These are phyloP conservation scores for Pichia sp. DNA, from an alignment of 1,139 yeast species.

Conservation along the genomic window DNA sequence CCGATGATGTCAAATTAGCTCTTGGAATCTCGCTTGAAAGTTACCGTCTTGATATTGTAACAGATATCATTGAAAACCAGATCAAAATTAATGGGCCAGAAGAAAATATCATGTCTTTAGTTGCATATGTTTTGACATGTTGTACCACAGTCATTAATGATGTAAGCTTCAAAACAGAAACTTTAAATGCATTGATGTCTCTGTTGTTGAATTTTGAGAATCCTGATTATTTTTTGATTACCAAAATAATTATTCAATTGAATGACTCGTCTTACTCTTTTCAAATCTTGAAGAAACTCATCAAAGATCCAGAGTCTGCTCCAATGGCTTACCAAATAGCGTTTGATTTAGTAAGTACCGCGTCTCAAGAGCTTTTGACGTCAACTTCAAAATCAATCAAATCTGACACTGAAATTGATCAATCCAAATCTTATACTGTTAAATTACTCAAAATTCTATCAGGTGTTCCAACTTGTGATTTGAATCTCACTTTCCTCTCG, in stretches of 20 bases:
- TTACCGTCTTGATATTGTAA: constrained; percentile 75
- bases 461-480: constrained; percentile 93
- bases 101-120: constrained; percentile 45
- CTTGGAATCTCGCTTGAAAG: constrained; percentile 89
- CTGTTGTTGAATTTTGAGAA: constrained; percentile 48
- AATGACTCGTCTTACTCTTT: constrained; percentile 69
- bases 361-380: constrained; percentile 84
- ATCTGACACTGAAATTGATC: constrained; percentile 33
- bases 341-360: constrained; percentile 85
- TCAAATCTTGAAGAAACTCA: constrained; percentile 53
- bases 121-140: constrained; percentile 72
- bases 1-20: constrained; percentile 68
- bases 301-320: constrained; percentile 32
- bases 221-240: constrained; percentile 71
- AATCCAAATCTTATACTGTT: constrained; percentile 26
- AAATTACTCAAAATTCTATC: constrained; percentile 65
- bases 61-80: constrained; percentile 47
- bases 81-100: constrained; percentile 26
- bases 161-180: constrained; percentile 55
- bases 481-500: constrained; percentile 78
- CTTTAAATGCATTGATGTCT: constrained; percentile 54
- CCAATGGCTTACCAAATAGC: constrained; percentile 88
- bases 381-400: constrained; percentile 43
- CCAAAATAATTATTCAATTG: constrained; percentile 83
- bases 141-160: constrained; percentile 54